These are phyloP conservation scores for Acanthamoeba triangularis DNA, from an alignment of 208 protist species.

Conservation along the genomic window DNA sequence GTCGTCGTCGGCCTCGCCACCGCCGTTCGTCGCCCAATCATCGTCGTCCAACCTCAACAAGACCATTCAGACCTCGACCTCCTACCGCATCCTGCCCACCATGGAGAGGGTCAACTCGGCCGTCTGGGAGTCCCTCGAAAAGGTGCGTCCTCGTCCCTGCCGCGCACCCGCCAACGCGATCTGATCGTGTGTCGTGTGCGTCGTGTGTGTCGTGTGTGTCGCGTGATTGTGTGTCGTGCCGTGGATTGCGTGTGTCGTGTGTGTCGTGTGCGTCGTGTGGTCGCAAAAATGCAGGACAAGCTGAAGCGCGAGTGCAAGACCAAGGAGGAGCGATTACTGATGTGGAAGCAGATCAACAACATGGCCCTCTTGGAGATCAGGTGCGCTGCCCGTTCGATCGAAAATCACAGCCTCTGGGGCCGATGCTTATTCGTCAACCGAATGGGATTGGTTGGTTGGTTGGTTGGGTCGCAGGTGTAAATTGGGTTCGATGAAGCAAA, in stretches of 20 bases:
- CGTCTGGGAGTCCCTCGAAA: slow-evolving; percentile 34
- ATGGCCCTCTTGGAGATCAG: not conserved
- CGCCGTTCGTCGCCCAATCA: not conserved
- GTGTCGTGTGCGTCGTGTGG: not conserved
- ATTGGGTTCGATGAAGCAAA: slow-evolving; percentile 36
- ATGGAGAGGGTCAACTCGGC: slow-evolving; percentile 41
- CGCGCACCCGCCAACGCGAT: not conserved
- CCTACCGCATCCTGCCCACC: slow-evolving; percentile 45
- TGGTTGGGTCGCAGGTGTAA: not conserved
- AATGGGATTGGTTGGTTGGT: no score
- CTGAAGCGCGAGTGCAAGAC: slow-evolving; percentile 44
- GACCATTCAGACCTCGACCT: slow-evolving; percentile 45
- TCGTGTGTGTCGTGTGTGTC: not conserved
- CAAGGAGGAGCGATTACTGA: slow-evolving; percentile 12
- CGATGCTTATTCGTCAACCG: no score
- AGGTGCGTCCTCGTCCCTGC: not conserved
- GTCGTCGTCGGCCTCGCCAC: not conserved
- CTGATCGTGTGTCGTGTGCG: not conserved
- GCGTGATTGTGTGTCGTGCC: not conserved
- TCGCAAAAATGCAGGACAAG: not conserved
- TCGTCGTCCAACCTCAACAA: slow-evolving; percentile 1
- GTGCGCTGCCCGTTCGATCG: not conserved
- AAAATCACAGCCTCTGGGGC: not conserved
- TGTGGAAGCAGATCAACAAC: slow-evolving; percentile 60
- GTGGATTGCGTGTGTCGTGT: no score